These are phyloP conservation scores for Pichia kluyveri DNA, from an alignment of 805 yeast genomes.

Conservation along the genomic window DNA sequence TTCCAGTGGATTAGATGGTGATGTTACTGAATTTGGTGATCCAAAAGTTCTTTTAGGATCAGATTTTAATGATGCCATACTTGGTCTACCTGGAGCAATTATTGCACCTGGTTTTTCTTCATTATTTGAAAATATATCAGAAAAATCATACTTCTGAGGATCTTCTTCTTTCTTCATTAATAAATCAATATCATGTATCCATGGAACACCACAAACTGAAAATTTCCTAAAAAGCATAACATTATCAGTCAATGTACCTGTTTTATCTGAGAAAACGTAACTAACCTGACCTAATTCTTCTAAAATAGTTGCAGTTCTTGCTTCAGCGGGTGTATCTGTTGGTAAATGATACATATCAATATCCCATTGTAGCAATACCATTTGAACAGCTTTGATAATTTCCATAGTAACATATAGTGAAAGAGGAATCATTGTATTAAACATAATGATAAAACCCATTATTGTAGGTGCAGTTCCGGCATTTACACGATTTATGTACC, in stretches of 20 bases:
- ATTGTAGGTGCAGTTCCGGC: conserved; percentile 83
- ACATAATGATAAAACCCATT: conserved; percentile 96
- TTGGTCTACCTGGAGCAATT: conserved; percentile 42
- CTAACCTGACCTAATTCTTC: conserved; percentile 97
- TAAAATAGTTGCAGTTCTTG: conserved; percentile 88
- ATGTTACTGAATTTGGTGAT: neutral
- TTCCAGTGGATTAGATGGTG: conserved; percentile 26
- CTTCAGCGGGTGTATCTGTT: conserved; percentile 86
- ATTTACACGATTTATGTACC: conserved; percentile 70
- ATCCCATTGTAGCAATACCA: conserved; percentile 75
- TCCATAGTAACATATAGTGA: conserved; percentile 96
- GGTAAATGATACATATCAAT: conserved; percentile 87
- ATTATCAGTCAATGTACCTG: conserved; percentile 95
- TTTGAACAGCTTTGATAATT: conserved; percentile 82
- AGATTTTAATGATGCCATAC: conserved; percentile 37
- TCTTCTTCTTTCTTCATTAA: conserved; percentile 20
- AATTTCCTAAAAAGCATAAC: conserved; percentile 86
- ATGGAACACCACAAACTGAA: conserved; percentile 79
- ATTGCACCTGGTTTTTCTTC: conserved; percentile 15
- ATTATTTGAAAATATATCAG: conserved; percentile 5
- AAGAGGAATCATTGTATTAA: conserved; percentile 89
- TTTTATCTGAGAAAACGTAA: conserved; percentile 89
- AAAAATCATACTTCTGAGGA: conserved; percentile 8
- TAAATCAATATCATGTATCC: conserved; percentile 71
- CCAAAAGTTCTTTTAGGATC: neutral